A percentile compares a stretch with the other conserved stretches of the same genome.
These are phyloP conservation scores for Paxillus rubicundulus DNA, from an alignment of 768 basidiomycete genomes.

Conservation along the genomic window DNA sequence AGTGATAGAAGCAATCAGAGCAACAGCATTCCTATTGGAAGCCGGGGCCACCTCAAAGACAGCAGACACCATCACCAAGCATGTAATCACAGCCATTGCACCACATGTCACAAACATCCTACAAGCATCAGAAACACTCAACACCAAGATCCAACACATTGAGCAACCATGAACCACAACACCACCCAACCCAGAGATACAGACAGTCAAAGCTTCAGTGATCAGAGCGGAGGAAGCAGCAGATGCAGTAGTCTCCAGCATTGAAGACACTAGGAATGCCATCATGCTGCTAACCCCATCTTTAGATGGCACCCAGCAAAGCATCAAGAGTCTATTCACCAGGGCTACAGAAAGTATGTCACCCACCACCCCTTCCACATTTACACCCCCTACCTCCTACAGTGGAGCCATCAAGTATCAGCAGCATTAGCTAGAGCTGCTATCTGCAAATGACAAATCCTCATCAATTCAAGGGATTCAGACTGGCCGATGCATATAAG, in stretches of 20 bases:
- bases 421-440: not conserved
- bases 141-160: not conserved
- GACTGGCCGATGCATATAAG: not conserved
- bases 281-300: not conserved
- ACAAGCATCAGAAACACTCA: not conserved
- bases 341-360: not conserved
- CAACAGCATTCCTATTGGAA: constrained; percentile 1
- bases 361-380: not conserved
- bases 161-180: not conserved
- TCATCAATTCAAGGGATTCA: not conserved
- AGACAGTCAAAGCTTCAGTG: fast-evolving
- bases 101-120: not conserved
- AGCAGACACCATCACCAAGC: too few species aligned
- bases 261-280: not conserved
- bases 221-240: not conserved
- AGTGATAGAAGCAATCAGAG: not conserved
- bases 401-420: not conserved
- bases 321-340: not conserved
- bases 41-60: too few species aligned
- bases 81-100: not conserved
- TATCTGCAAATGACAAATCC: not conserved
- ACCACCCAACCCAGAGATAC: too few species aligned
- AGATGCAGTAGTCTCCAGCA: not conserved
- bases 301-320: not conserved
- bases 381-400: not conserved